These are phyloP conservation scores for Tephrocybe rancida DNA, from an alignment of 768 basidiomycete genomes.

Conservation along the genomic window DNA sequence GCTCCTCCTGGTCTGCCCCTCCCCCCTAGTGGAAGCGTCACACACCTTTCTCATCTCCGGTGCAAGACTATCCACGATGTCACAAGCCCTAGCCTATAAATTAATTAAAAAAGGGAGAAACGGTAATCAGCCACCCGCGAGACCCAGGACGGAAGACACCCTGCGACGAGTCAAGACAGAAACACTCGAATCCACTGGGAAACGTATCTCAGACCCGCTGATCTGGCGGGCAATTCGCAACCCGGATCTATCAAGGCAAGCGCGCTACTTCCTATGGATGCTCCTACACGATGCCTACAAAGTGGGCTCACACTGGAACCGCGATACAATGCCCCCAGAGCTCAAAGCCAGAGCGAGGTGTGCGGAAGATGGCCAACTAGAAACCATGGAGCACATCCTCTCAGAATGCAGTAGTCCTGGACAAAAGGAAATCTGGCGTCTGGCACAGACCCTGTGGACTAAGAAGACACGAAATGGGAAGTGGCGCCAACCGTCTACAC, in stretches of 20 bases:
- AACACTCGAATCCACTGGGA: no score
- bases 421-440: constrained; percentile 1
- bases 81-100: no score
- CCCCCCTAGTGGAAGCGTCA: no score
- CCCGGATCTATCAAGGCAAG: background rate
- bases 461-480: background rate
- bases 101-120: no score
- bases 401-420: background rate
- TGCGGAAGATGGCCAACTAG: background rate
- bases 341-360: background rate
- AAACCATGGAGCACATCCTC: constrained; percentile 4
- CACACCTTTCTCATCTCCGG: no score
- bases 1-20: no score
- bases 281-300: background rate
- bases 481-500: background rate
- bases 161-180: no score
- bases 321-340: background rate
- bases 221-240: no score
- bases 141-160: no score
- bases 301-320: background rate
- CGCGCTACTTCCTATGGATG: constrained; percentile 7
- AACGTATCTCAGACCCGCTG: no score
- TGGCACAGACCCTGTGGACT: background rate
- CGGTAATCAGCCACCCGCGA: no score
- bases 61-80: no score